phyloP scores from a whole-genome alignment of 2,329 filamentous ascomycete genomes.

The Trichoderma citrinoviride region DNA sequence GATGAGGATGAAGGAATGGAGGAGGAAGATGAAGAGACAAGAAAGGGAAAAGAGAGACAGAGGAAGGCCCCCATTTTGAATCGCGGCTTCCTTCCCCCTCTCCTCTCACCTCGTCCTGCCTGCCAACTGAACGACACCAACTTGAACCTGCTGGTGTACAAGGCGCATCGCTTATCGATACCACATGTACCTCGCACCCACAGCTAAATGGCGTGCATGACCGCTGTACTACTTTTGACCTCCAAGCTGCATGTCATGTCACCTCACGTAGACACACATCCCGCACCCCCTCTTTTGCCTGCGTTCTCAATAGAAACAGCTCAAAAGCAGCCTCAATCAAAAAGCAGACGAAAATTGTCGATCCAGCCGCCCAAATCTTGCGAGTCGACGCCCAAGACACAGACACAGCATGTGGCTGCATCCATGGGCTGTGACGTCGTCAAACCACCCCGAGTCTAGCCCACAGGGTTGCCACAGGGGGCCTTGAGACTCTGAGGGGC shows the following conservation, averaged over 20 bases:
- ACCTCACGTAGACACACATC: background rate
- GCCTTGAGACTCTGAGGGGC: background rate
- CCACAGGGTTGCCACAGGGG: background rate
- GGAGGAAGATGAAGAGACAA: background rate
- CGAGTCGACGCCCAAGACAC: background rate
- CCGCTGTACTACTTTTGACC: background rate
- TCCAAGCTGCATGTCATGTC: background rate
- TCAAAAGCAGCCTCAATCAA: too few species aligned
- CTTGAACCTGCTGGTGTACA: too few species aligned
- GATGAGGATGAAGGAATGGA: background rate
- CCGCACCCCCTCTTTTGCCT: background rate
- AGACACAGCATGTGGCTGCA: conserved; percentile 10
- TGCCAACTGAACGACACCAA: background rate
- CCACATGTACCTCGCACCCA: too few species aligned
- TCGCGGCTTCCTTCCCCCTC: background rate
- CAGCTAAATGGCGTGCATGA: too few species aligned
- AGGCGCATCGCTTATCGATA: too few species aligned
- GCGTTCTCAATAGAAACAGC: background rate
- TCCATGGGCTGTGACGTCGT: conserved; percentile 15
- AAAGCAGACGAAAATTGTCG: background rate
- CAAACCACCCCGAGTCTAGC: background rate
- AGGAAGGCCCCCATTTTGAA: background rate
- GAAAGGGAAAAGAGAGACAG: background rate
- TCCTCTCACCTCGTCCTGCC: too few species aligned
- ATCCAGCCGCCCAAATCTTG: background rate